Base-by-base conservation (phyloP, 2,329 filamentous ascomycete genomes). In the Aschersonia sp. region DNA sequence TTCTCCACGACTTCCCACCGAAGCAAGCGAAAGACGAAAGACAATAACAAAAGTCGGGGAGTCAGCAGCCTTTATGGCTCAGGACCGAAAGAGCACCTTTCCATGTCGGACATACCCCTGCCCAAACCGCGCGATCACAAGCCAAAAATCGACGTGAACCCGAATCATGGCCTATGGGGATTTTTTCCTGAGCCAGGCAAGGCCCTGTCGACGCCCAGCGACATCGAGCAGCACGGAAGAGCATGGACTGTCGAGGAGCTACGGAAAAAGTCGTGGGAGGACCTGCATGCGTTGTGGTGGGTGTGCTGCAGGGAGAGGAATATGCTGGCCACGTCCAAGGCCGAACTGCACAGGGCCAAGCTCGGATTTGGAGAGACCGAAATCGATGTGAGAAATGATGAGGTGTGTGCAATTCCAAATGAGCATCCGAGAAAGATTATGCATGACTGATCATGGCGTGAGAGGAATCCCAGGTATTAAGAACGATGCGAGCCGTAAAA, bases 271-370 rank as follows among this genome's bases (percentile, higher is more conserved):
- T 87, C 83, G 53, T 98, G 88, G 86, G 87, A 95, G 52, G 89
- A 97, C 63, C 68, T 98, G 57, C 89, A 97, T 65, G 72, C 74
- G 52, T 73, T 98, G 59, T 98, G 90, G 88, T 98, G 89, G 87
- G 78, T 88, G 48, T 97, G 92, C 63, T 76, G 84, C 51, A 88
- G 86, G 68, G 92, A 98, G 69, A 75, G 85, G 58, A 98, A 98
- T 67, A 78, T 86, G 55, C 78, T 97, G 56, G 74, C 79, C n/a
- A 97, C 94, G 32, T 81, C 83, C 55, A 72, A 73, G 47, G 65
- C 73, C 49, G 87, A 94, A 69, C 75, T 86, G 57, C 60, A 69
- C 32, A 76, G 83, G 55, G 60, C 85, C 48, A 72, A 82, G 54
- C 72, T 86, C 45, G 80, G 83, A 31, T 92, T 85, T 58, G 90